Evolutionary conservation across 495 filamentous ascomycete species (phyloP).

Genomic region (Aspergillus cavernicola): DNA sequence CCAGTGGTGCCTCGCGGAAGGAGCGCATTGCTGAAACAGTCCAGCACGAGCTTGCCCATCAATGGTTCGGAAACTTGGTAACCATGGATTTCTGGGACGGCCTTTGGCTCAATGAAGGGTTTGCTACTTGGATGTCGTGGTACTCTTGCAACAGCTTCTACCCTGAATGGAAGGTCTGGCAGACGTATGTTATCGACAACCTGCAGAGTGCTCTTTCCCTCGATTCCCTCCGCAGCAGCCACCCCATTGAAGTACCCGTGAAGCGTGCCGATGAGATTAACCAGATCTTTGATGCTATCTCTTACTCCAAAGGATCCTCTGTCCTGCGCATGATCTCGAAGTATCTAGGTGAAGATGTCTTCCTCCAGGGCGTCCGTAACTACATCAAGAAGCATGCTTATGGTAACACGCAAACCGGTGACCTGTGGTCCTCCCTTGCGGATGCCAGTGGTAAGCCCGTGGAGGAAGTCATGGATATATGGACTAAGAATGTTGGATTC

Average conservation of each 20-base stretch:
- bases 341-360: constrained; percentile 87
- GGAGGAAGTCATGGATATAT: constrained; percentile 64
- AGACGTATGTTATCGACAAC: constrained; percentile 87
- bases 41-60: constrained; percentile 95
- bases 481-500: constrained; percentile 67
- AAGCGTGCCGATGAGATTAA: constrained; percentile 94
- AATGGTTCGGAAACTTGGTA: constrained; percentile 98
- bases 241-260: constrained; percentile 96
- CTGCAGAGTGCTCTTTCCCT: constrained; percentile 82
- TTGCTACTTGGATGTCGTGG: constrained; percentile 85
- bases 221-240: constrained; percentile 89
- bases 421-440: constrained; percentile 86
- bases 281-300: constrained; percentile 98
- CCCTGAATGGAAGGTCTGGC: constrained; percentile 99
- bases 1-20: constrained; percentile 84
- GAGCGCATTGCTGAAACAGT: constrained; percentile 92
- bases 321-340: constrained; percentile 97
- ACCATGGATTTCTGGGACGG: constrained; percentile 99
- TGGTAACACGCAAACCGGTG: constrained; percentile 67
- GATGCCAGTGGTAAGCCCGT: constrained; percentile 91
- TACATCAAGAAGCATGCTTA: constrained; percentile 97
- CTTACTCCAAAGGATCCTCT: constrained; percentile 94
- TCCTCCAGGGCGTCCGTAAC: constrained; percentile 85
- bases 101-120: constrained; percentile 97
- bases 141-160: constrained; percentile 69